Base-by-base conservation (phyloP, 805 yeast genomes). In the Cyberlindnera euphorbiae region DNA sequence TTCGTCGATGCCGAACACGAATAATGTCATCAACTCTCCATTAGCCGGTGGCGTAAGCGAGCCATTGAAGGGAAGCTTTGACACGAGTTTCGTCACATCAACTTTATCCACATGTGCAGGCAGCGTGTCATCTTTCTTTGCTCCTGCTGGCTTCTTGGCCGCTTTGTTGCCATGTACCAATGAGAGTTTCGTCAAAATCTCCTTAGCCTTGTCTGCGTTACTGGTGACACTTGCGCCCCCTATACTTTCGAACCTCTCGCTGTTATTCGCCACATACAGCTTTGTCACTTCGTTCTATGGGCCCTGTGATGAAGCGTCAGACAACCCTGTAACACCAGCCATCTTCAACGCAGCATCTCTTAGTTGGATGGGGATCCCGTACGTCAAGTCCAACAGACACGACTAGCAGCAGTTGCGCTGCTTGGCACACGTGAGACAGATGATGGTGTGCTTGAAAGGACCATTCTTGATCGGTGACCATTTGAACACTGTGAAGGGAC, bases 381-480 rank as follows among this genome's bases (percentile, higher is more conserved):
- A 84, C 19, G 80, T 75, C 28, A 89, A 62, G 61, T 90, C 97
- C 23, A 82, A 58, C 75, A 87, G 73, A 58, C 98, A 90, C 17
- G 78, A 64, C 57, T 93, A 97, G 55, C 98, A 90, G 49, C 94
- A 82, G 60, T 85, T 82, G 41, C 81, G 71, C 29, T 80, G 76
- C 28, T 79, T 65, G 0, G 97, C 78, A 63, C 98, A 90, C 0
- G 89, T 77, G 24, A 63, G 55, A 60, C 98, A 90, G 14, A 90
- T 75, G 2, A 76, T 58, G 3, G 96, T 87, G 47, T 73, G 77
- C 39, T 71, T 69, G 42, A 75, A 62, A 31, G 65, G 66, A 6
- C 64, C 67, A 28, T 57, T 63, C 38, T 59, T 61, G 27, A 60
- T 62, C 13, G 73, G 71, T 39, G 71, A 67, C 96, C 96, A 86